Evolutionary conservation across 2,329 filamentous ascomycete genomes (phyloP).

Genomic region (Stachybotrys elegans): DNA sequence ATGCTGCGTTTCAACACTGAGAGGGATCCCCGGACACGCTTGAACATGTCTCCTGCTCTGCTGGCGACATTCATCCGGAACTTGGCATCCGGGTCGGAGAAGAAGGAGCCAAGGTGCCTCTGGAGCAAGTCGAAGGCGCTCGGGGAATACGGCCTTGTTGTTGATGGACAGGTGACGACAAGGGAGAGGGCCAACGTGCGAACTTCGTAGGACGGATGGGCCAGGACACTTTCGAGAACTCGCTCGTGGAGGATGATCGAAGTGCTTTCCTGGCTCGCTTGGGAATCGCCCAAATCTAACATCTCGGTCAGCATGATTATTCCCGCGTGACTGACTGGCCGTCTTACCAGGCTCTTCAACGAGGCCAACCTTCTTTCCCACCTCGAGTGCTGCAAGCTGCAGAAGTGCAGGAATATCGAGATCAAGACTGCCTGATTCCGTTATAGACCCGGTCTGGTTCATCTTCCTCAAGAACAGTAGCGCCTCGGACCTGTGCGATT

Average conservation of each 20-base stretch:
- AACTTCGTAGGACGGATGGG: slow-evolving; percentile 56
- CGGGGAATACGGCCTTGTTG: slow-evolving; percentile 65
- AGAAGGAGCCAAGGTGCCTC: slow-evolving; percentile 62
- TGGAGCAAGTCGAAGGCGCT: slow-evolving; percentile 58
- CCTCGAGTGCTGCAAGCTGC: slow-evolving; percentile 62
- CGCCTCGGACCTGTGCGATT: slow-evolving; percentile 47
- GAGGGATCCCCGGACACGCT: slow-evolving; percentile 65
- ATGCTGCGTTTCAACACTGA: slow-evolving; percentile 46
- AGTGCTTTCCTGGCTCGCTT: slow-evolving; percentile 14
- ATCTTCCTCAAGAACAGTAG: slow-evolving; percentile 54
- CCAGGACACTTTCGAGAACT: slow-evolving; percentile 47
- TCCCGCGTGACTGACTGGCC: too few species aligned
- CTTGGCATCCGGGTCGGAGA: slow-evolving; percentile 81
- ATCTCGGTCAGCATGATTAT: too few species aligned
- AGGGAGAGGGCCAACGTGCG: slow-evolving; percentile 78
- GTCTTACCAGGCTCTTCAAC: slow-evolving; percentile 60
- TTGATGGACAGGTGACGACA: slow-evolving; percentile 68
- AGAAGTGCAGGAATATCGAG: slow-evolving; percentile 52
- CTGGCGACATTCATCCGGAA: slow-evolving; percentile 77
- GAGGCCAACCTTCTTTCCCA: slow-evolving; percentile 64
- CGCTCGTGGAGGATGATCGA: slow-evolving; percentile 32
- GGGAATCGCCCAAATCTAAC: too few species aligned
- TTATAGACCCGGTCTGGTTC: slow-evolving; percentile 44
- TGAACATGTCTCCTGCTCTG: slow-evolving; percentile 70
- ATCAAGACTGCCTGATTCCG: slow-evolving; percentile 36